Conservation (phyloP, 345 rosid genomes). For the Eucalyptus sp. region DNA sequence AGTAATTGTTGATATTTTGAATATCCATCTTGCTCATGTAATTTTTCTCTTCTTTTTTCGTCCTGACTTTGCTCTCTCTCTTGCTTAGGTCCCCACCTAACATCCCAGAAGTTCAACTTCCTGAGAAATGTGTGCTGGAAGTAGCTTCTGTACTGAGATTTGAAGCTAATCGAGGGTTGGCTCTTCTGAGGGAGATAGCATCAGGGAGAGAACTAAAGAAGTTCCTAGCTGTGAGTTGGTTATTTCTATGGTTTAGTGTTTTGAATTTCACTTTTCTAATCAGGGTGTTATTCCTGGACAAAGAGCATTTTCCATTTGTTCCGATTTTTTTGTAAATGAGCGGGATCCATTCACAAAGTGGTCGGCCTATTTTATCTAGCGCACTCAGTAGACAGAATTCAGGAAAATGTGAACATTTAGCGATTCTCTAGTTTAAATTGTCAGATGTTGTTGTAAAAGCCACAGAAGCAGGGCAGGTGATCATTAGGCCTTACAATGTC, state of each 20-base stretch:
- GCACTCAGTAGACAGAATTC: neutral
- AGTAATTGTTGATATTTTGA: slow-evolving; percentile 9
- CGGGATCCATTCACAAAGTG: neutral
- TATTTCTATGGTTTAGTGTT: neutral
- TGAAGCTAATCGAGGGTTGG: slow-evolving; percentile 38
- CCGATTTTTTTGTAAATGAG: neutral
- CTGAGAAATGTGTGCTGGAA: slow-evolving; percentile 38
- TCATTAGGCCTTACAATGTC: neutral
- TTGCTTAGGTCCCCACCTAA: slow-evolving; percentile 35
- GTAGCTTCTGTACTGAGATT: slow-evolving; percentile 29
- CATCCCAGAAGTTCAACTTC: slow-evolving; percentile 38
- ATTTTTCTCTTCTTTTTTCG: neutral
- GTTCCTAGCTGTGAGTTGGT: slow-evolving; percentile 44
- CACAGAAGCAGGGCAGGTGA: neutral
- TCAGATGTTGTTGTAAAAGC: neutral
- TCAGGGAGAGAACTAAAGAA: slow-evolving; percentile 57
- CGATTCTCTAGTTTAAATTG: neutral
- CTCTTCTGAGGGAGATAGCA: slow-evolving; percentile 35
- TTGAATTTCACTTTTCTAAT: neutral
- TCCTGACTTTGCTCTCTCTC: neutral
- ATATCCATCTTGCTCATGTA: neutral
- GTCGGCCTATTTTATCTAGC: neutral
- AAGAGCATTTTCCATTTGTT: neutral
- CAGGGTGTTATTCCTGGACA: neutral
- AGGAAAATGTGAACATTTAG: neutral